Conservation (phyloP, 2,329 filamentous ascomycete species). For the Xylariaceae sp. region DNA sequence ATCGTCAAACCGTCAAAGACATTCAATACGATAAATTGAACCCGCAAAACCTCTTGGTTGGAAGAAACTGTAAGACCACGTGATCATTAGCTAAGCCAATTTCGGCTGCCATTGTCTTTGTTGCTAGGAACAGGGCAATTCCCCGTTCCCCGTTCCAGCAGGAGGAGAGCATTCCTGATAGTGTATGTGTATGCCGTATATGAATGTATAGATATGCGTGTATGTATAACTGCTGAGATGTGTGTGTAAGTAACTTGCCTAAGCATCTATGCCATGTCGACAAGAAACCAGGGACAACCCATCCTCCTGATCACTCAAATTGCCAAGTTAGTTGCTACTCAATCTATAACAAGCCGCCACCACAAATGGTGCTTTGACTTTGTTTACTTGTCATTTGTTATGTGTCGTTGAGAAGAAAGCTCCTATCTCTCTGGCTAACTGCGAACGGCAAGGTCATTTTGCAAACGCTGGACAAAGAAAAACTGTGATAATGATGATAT, state of each 20-base stretch:
- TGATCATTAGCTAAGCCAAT: constrained; percentile 28
- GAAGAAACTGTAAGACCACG: constrained; percentile 17
- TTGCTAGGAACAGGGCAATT: constrained; percentile 7
- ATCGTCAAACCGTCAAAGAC: constrained; percentile 16
- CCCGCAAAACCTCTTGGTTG: constrained; percentile 20
- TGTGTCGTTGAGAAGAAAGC: constrained; percentile 1
- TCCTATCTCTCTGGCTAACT: constrained; percentile 7
- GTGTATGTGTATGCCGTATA: neutral
- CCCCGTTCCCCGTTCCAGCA: constrained; percentile 19
- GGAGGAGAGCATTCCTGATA: neutral
- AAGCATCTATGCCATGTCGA: neutral
- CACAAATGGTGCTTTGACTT: constrained; percentile 8
- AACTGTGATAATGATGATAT: neutral
- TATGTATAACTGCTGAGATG: neutral
- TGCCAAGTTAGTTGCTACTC: constrained; percentile 13
- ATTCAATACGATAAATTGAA: constrained; percentile 8
- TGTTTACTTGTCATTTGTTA: constrained; percentile 25
- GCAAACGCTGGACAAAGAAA: constrained; percentile 31
- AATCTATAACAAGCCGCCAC: neutral
- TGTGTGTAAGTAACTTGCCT: neutral
- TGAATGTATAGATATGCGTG: neutral
- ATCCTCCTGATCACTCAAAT: neutral
- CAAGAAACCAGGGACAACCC: neutral
- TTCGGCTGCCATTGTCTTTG: constrained; percentile 45
- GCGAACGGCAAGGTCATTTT: constrained; percentile 27